A percentile compares a stretch with the other conserved stretches of the same genome.
These are phyloP conservation scores for Eucalyptus camaldulensis DNA, from an alignment of 345 rosid species.

Conservation along the genomic window DNA sequence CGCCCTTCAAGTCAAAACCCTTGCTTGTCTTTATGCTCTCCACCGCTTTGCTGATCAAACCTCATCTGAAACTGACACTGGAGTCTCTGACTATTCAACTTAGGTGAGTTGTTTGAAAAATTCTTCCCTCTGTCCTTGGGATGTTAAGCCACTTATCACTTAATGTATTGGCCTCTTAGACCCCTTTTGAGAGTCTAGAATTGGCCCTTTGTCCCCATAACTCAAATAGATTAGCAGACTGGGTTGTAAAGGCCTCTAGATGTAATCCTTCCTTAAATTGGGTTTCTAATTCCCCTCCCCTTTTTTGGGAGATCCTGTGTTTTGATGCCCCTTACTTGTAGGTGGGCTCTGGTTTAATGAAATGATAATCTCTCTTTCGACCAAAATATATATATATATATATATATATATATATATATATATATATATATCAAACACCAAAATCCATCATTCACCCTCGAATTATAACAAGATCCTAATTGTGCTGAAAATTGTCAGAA, in stretches of 20 bases:
- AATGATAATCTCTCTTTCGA: fast-evolving
- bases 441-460: not conserved
- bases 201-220: not conserved
- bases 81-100: not conserved
- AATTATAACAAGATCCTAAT: not conserved
- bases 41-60: fast-evolving
- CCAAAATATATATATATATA: fast-evolving
- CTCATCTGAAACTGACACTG: not conserved
- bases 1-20: too few relatives aligned
- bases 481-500: not conserved
- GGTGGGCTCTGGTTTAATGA: not conserved
- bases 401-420: too few relatives aligned
- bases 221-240: not conserved
- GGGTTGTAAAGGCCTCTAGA: not conserved
- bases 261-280: fast-evolving
- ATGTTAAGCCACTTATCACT: not conserved
- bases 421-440: too few relatives aligned
- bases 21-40: not conserved
- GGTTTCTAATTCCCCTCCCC: not conserved
- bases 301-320: not conserved
- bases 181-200: not conserved
- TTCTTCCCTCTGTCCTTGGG: fast-evolving
- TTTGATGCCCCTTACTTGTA: not conserved
- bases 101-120: not conserved
- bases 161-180: fast-evolving